Conservation (phyloP, 495 filamentous ascomycete genomes). For the Neurospora intermedia region DNA sequence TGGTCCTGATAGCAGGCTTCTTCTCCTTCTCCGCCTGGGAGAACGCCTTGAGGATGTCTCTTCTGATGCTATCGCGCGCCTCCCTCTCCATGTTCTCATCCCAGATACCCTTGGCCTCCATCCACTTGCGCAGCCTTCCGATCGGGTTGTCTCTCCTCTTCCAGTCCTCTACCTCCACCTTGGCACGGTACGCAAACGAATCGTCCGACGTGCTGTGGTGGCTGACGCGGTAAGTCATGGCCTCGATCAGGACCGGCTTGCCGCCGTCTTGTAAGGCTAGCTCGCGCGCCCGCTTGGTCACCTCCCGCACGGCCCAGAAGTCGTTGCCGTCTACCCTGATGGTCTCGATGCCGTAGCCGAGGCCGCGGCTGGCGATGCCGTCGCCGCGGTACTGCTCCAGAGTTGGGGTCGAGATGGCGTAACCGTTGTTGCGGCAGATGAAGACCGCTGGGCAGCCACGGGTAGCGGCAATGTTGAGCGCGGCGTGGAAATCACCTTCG, state of each 20-base stretch:
- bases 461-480: conserved; percentile 92
- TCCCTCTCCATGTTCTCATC: conserved; percentile 74
- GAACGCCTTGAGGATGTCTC: conserved; percentile 76
- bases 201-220: conserved; percentile 99
- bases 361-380: conserved; percentile 87
- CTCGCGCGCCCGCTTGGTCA: conserved; percentile 63
- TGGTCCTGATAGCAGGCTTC: conserved; percentile 64
- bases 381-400: conserved; percentile 96
- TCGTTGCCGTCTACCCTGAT: conserved; percentile 96
- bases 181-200: conserved; percentile 88
- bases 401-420: conserved; percentile 88
- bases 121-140: conserved; percentile 80
- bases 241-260: conserved; percentile 78
- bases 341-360: conserved; percentile 95
- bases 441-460: conserved; percentile 85
- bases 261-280: conserved; percentile 71
- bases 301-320: conserved; percentile 86
- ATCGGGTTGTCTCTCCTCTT: conserved; percentile 93
- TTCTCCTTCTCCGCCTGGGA: conserved; percentile 79
- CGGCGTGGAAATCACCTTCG: conserved; percentile 96
- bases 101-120: conserved; percentile 73
- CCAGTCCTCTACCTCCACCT: conserved; percentile 96
- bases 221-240: conserved; percentile 94
- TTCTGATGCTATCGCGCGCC: conserved; percentile 51
- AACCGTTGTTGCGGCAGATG: conserved; percentile 96